phyloP scores from a whole-genome alignment of 306 rosid species.

The Medicago truncatula region MtrunA17r5.0-ANR NC_053042.1:26086501-26087000 shows the following conservation, averaged over 20 bases:
- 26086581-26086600: conserved; percentile 22
- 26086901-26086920: conserved; percentile 72
- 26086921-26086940: conserved; percentile 85
- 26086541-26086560: conserved; percentile 16
- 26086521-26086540: conserved; percentile 21
- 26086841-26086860: conserved; percentile 34
- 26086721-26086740: conserved; percentile 67
- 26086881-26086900: conserved; percentile 75
- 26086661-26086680: not conserved
- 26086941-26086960: conserved; percentile 79
- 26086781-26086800: conserved; percentile 76
- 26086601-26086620: conserved; percentile 13
- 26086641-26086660: not conserved
- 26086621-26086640: not conserved
- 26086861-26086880: conserved; percentile 43
- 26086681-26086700: conserved; percentile 15
- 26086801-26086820: conserved; percentile 31
- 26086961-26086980: conserved; percentile 86
- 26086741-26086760: conserved; percentile 80
- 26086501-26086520: conserved; percentile 29
- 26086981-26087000: conserved; percentile 94
- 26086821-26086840: conserved; percentile 13
- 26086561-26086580: conserved; percentile 16
- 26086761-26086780: conserved; percentile 73
- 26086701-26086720: conserved; percentile 92